Percentiles rank a stretch among this genome's conserved stretches.
phyloP scores from a whole-genome alignment of 1,284 basidiomycete species.

The Cryptococcus wingfieldii region DNA sequence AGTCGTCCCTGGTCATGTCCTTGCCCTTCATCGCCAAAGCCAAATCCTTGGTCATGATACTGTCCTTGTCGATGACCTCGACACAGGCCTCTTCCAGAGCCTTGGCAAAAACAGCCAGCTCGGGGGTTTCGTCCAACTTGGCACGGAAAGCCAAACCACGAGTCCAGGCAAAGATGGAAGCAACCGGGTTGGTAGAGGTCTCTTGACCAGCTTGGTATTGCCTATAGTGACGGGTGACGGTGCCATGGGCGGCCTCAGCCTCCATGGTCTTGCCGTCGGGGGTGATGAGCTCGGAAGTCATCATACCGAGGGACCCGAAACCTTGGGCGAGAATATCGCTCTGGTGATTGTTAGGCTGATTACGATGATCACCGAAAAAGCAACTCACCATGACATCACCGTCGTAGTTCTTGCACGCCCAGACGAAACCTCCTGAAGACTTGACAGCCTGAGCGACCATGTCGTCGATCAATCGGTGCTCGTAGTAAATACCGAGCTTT shows the following conservation, averaged over 20 bases:
- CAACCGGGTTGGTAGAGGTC: constrained; percentile 96
- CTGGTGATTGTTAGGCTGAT: constrained; percentile 48
- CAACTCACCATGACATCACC: constrained; percentile 67
- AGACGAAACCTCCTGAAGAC: constrained; percentile 92
- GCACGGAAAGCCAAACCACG: constrained; percentile 89
- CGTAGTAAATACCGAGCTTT: constrained; percentile 83
- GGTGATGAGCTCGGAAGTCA: constrained; percentile 95
- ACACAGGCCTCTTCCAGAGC: constrained; percentile 84
- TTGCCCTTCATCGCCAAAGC: constrained; percentile 93
- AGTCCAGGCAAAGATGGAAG: constrained; percentile 98
- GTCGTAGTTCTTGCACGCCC: constrained; percentile 98
- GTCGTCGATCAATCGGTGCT: constrained; percentile 83
- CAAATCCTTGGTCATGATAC: constrained; percentile 94
- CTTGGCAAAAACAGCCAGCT: constrained; percentile 69
- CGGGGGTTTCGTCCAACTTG: constrained; percentile 80
- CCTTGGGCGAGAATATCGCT: constrained; percentile 86
- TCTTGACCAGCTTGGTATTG: constrained; percentile 95
- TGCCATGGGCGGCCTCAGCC: constrained; percentile 89
- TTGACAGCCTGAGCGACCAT: constrained; percentile 99
- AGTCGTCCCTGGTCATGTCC: constrained; percentile 83
- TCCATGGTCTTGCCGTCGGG: constrained; percentile 90
- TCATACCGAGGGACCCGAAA: constrained; percentile 91
- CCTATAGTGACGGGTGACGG: constrained; percentile 87
- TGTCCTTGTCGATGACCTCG: constrained; percentile 84
- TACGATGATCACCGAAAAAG: neutral